Evolutionary conservation across 2,329 filamentous ascomycete species (phyloP).

Genomic region (Stemphylium beticola): DNA sequence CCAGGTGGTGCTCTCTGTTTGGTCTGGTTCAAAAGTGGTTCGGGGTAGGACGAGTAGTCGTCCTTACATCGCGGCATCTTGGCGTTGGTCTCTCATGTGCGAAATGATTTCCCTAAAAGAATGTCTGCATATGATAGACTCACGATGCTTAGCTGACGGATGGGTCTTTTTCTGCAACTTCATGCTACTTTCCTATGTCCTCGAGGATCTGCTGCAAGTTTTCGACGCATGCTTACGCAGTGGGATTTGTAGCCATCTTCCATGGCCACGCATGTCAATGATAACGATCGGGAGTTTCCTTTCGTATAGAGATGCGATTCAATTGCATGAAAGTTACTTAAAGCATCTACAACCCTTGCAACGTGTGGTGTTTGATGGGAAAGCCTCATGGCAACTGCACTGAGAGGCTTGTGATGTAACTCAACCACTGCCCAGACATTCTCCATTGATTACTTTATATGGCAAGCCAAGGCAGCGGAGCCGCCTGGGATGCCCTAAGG

Average conservation of each 20-base stretch:
- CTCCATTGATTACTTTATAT: neutral
- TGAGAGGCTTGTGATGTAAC: no score
- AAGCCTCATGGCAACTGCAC: no score
- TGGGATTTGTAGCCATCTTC: conserved; percentile 35
- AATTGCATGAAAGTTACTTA: conserved; percentile 44
- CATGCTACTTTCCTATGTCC: conserved; percentile 43
- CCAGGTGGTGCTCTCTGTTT: conserved; percentile 37
- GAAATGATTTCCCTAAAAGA: conserved; percentile 48
- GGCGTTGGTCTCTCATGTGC: conserved; percentile 51
- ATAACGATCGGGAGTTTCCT: conserved; percentile 50
- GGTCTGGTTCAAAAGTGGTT: conserved; percentile 45
- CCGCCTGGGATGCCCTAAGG: conserved; percentile 10
- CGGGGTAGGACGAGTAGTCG: conserved; percentile 41
- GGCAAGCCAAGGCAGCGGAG: neutral
- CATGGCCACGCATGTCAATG: conserved; percentile 44
- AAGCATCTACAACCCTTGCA: neutral
- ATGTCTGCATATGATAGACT: conserved; percentile 47
- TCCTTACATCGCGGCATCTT: conserved; percentile 48
- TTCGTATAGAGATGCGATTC: conserved; percentile 46
- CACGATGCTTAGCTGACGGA: conserved; percentile 39
- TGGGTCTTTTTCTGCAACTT: conserved; percentile 38
- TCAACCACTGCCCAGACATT: no score
- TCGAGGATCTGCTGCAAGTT: conserved; percentile 43
- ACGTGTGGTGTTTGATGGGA: neutral
- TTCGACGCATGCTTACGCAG: conserved; percentile 44